Evolutionary conservation across 257 asterid genomes (phyloP).

Genomic region (Penstemon barbatus): DNA sequence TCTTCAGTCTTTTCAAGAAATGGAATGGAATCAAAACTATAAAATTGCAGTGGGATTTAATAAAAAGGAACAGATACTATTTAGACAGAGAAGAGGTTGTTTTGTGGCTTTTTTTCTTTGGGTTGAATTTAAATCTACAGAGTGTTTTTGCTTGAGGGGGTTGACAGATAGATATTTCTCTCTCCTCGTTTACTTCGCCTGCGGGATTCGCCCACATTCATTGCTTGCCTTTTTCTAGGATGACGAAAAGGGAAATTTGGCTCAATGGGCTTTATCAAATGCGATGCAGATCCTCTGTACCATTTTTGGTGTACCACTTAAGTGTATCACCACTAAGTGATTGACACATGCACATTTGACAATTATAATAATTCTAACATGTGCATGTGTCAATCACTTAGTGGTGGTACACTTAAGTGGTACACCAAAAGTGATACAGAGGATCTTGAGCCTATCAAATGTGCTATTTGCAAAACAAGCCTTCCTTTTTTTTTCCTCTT

Average conservation of each 20-base stretch:
- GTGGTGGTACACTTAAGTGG: no score
- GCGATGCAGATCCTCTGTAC: no score
- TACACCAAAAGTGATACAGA: no score
- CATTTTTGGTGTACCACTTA: no score
- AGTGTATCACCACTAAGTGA: no score
- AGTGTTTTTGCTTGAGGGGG: neutral
- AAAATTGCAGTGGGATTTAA: conserved; percentile 27
- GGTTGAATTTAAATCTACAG: neutral
- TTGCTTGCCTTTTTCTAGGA: conserved; percentile 35
- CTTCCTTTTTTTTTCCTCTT: neutral
- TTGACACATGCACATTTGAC: no score
- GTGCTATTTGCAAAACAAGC: neutral
- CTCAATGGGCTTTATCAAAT: no score
- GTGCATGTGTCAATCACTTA: no score
- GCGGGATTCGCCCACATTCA: conserved; percentile 56
- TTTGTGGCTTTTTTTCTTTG: conserved; percentile 21
- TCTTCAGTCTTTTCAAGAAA: neutral
- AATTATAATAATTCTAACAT: no score
- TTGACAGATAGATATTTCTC: conserved; percentile 36
- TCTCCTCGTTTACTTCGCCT: conserved; percentile 52
- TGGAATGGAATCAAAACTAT: neutral
- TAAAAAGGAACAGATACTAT: conserved; percentile 9
- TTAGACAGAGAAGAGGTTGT: conserved; percentile 24
- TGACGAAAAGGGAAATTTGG: neutral
- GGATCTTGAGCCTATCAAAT: no score